phyloP scores from a whole-genome alignment of 371 early-diverging fungal species.

The Mucor irregularis region DNA sequence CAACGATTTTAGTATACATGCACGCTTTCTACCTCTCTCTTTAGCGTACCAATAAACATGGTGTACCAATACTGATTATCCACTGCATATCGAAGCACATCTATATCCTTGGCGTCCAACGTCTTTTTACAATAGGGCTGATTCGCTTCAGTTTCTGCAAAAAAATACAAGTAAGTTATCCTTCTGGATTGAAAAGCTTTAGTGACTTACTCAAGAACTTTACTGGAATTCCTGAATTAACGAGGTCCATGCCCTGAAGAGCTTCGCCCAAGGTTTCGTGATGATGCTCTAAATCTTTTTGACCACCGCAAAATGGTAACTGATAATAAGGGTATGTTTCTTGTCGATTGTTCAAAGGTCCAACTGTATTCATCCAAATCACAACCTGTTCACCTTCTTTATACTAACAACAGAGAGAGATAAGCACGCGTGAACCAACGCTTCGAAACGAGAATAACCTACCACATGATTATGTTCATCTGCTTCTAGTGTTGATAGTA shows the following conservation, averaged over 20 bases:
- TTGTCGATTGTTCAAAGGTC: conserved; percentile 65
- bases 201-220: conserved; percentile 47
- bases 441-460: background rate
- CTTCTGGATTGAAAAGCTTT: too few species aligned
- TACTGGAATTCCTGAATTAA: conserved; percentile 73
- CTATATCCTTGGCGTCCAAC: conserved; percentile 48
- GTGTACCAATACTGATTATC: conserved; percentile 70
- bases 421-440: background rate
- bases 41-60: conserved; percentile 63
- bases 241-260: conserved; percentile 75
- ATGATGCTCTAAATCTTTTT: conserved; percentile 58
- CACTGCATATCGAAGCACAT: conserved; percentile 65
- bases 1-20: background rate
- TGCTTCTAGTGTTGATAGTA: too few species aligned
- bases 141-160: conserved; percentile 22
- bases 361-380: conserved; percentile 80
- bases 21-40: background rate
- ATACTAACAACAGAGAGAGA: conserved; percentile 42
- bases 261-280: conserved; percentile 87
- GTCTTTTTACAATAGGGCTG: conserved; percentile 46
- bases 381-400: conserved; percentile 56
- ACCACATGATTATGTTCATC: conserved; percentile 57
- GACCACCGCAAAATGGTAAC: conserved; percentile 75
- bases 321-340: conserved; percentile 81
- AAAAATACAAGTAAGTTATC: background rate